Conservation (phyloP, 257 asterid species). For the Rauvolfia tetraphylla region DNA sequence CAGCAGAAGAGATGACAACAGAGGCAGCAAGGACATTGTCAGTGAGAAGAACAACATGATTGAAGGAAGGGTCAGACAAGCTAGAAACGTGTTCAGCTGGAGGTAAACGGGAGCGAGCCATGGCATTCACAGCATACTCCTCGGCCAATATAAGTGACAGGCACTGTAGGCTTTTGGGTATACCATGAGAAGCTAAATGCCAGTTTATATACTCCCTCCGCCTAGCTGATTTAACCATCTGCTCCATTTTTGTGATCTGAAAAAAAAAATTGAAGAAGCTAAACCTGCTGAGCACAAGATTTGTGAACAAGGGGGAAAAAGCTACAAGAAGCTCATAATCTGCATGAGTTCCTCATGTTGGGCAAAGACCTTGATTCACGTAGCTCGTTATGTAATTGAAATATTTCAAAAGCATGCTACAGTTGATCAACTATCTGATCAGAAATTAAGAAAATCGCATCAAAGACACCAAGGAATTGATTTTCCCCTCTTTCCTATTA, state of each 20-base stretch:
- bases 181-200: slow-evolving; percentile 78
- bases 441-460: neutral
- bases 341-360: neutral
- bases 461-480: neutral
- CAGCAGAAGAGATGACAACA: slow-evolving; percentile 67
- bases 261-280: slow-evolving; percentile 17
- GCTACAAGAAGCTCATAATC: neutral
- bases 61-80: slow-evolving; percentile 57
- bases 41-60: slow-evolving; percentile 72
- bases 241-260: slow-evolving; percentile 69
- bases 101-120: slow-evolving; percentile 75
- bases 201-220: slow-evolving; percentile 62
- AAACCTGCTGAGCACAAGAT: neutral
- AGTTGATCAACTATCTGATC: neutral
- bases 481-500: neutral
- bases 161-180: slow-evolving; percentile 71
- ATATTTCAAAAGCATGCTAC: neutral
- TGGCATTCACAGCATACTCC: slow-evolving; percentile 67
- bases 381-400: neutral
- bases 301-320: neutral
- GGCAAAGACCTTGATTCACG: neutral
- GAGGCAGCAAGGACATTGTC: slow-evolving; percentile 93
- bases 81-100: slow-evolving; percentile 57
- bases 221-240: slow-evolving; percentile 50
- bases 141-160: slow-evolving; percentile 76